Base-by-base conservation (phyloP, 2,329 filamentous ascomycete species). In the Claviceps cyperi region DNA sequence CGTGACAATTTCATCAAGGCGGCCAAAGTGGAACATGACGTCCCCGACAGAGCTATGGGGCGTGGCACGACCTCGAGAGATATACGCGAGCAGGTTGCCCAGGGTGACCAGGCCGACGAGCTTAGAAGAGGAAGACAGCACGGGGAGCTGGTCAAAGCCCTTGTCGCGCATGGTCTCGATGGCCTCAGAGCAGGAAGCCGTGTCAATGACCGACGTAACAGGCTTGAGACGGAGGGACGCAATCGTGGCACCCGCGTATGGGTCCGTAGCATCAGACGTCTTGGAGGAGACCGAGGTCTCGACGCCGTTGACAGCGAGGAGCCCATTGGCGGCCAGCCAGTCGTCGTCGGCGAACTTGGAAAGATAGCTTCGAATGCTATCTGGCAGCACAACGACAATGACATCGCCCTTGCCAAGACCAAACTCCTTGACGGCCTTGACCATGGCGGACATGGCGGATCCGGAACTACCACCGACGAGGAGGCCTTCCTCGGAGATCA, bases 271-370 rank as follows among this genome's bases (percentile, higher is more conserved):
- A 19, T 45, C 43, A 24, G 43, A 62, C 55, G 63, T 58, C 54
- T 66, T 56, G 60, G 61, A 52, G 64, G 66, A 47, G 64, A 66
- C 47, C 63, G 73, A 53, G 70, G 77, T 48, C 72, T 79, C 55
- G 69, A 75, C 39, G 15, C 67, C 70, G 54, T 69, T 67, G 55
- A 69, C 64, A n/a, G 86, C 80, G 24, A 97, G 77, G 22, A 98
- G 86, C 64, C 91, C 84, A 69, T 98, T 98, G 55, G 92, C 92
- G 13, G 89, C 90, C 50, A 98, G 82, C 94, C 92, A 98, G 72
- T 97, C 92, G 64, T 98, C 94, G 64, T 98, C 92, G 57, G 89
- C 89, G 64, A 98, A 98, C 78, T 98, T 98, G 71, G 85, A 91
- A 24, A 98, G 80, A 67, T 98, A 98, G 69, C 88, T 96, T 62